Base-by-base conservation (phyloP, 805 yeast species). In the Danielia oregonensis region DNA sequence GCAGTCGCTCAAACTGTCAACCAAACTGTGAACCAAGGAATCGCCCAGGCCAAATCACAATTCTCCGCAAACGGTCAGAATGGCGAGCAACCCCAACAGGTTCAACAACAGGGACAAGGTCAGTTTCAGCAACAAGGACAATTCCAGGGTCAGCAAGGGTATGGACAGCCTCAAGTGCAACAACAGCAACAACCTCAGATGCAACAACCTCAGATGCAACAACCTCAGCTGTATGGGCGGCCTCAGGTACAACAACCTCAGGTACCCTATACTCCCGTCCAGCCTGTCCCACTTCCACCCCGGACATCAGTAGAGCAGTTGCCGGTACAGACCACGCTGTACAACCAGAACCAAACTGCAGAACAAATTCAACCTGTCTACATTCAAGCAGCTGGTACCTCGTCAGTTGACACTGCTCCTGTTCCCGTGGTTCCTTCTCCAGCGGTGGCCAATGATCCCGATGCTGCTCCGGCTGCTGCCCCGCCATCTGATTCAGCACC, bases 11-110 rank as follows among this genome's bases (percentile, higher is more conserved):
- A 33, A 17, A 29, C 29, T 14, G 28, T 35, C 33, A 32, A 27
- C 17, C 37, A 36, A 33, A 36, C 32, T 11, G 26, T 25, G 35
- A 36, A 26, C 30, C 44, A 32, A 26, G 17, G 25, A 14, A 26
- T 33, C 24, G 26, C 24, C 7, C 32, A 33, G 17, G 32, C 27
- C 5, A n/a, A 17, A 13, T 4, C 30, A 2, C 29, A 27, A 12
- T 33, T 27, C 13, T 15, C 16, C 12, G 32, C 28, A n/a, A 28
- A 21, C 29, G 31, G 12, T 17, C 35, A 32, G 21, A 29, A 32
- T 22, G 40, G 18, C 19, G 40, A 33, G 13, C 42, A 26, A 21
- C 27, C 11, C 13, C 28, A 14, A 16, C 32, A 22, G 13, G 24
- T 16, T 13, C 23, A 13, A 28, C 32, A 31, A 12, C 12, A 23